These are phyloP conservation scores for Hydrangea macrophylla DNA, from an alignment of 148 eudicot genomes.

Conservation along the genomic window DNA sequence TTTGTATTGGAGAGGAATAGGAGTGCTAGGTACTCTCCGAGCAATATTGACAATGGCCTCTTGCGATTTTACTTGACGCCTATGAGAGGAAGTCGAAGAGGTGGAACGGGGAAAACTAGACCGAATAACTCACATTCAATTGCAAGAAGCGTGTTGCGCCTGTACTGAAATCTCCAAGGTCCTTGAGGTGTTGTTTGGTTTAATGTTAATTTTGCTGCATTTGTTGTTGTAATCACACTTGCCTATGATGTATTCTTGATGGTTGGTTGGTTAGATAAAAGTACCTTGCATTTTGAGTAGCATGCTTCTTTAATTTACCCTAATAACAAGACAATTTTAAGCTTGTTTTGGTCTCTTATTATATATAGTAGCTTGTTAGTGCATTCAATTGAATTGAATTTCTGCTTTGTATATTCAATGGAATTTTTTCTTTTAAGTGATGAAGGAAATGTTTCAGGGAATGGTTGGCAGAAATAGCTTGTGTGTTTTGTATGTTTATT, in stretches of 20 bases:
- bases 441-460: background rate
- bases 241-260: conserved; percentile 21
- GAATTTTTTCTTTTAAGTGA: background rate
- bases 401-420: background rate
- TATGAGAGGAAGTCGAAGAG: conserved; percentile 63
- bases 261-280: conserved; percentile 29
- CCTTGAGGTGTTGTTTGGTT: conserved; percentile 28
- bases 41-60: conserved; percentile 57
- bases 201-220: conserved; percentile 25
- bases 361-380: background rate
- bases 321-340: conserved; percentile 23
- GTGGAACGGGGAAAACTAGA: conserved; percentile 32
- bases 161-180: conserved; percentile 47
- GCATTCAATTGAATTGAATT: background rate
- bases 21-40: conserved; percentile 65
- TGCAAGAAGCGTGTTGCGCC: conserved; percentile 48
- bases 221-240: conserved; percentile 28
- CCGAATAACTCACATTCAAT: conserved; percentile 43
- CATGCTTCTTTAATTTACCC: conserved; percentile 20
- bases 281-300: conserved; percentile 25
- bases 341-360: conserved; percentile 1
- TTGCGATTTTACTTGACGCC: conserved; percentile 72
- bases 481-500: background rate
- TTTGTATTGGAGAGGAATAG: conserved; percentile 41
- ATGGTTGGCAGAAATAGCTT: background rate